These are phyloP conservation scores for Skeletonema menzelii DNA, from an alignment of 108 stramenopile genomes.

Conservation along the genomic window DNA sequence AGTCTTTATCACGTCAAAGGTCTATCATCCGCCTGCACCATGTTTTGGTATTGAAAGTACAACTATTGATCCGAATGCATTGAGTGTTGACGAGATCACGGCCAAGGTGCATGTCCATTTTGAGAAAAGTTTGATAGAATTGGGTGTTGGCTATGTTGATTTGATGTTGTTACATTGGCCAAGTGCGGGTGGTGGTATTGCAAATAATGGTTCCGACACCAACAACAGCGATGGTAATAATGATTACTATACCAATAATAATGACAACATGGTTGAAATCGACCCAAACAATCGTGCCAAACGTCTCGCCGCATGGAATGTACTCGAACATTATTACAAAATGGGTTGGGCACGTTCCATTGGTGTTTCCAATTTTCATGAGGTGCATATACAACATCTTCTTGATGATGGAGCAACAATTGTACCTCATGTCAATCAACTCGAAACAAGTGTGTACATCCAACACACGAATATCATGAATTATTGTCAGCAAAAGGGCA, in stretches of 20 bases:
- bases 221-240: neutral
- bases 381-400: conserved; percentile 36
- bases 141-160: conserved; percentile 45
- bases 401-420: conserved; percentile 16
- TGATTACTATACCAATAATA: too few relatives aligned
- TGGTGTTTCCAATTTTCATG: conserved; percentile 45
- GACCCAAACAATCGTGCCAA: conserved; percentile 2
- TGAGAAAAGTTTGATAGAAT: conserved; percentile 24
- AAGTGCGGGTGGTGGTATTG: conserved; percentile 1
- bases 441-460: conserved; percentile 34
- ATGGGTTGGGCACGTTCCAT: conserved; percentile 43
- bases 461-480: neutral
- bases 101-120: conserved; percentile 8
- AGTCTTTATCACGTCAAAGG: conserved; percentile 37
- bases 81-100: conserved; percentile 31
- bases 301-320: conserved; percentile 47
- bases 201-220: neutral
- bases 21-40: conserved; percentile 19
- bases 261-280: neutral
- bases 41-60: conserved; percentile 15
- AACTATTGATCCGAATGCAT: neutral
- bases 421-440: conserved; percentile 42
- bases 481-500: too few relatives aligned
- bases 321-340: conserved; percentile 33
- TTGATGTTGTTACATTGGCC: conserved; percentile 45